Base-by-base conservation (phyloP, 176 grass and related monocot genomes). In the Carex parvula region DNA sequence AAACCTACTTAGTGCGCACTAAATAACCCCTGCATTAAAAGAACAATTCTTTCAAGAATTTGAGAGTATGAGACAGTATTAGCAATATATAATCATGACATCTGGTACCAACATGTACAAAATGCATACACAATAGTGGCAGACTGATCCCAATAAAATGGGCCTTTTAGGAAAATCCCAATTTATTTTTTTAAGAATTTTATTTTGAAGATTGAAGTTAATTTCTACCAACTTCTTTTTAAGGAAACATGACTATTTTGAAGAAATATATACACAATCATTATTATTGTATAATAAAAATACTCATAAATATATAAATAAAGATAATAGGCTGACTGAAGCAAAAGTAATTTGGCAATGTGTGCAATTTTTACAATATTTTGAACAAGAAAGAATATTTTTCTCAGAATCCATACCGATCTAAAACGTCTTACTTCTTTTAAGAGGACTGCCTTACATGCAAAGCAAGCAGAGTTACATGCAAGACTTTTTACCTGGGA, bases 21-120 rank as follows among this genome's bases (percentile, higher is more conserved):
- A 88, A 86, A 86, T 55, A 67, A 79, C 18, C 66, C 79, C 90
- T 92, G 79, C 53, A 88, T 61, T 85, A 57, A 86, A 84, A 87
- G 26, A 57, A 86, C 9, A 24, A 62, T 29, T 60, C 79, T 50
- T 75, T 90, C 64, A 87, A 21, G 59, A 85, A 79, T 29, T 64
- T 39, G 4, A 50, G 80, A 20, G 83, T 63, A 72, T 84, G 21
- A 84, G 33, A 17, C 77, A 56, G 64, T 81, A 17, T 6, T 73
- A 5, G 41, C 42, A 78, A 30, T 53, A 57, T 13, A 80, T 63
- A 58, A 90, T 60, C 58, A 22, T 39, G 63, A 82, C 22, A 84
- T 55, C 71, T 86, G 1, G 58, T 84, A 77, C 53, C 0, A 3
- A 64, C 78, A 83, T 64, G 32, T 54, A 90, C 15, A 30, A 61